Evolutionary conservation across 139 green algal species (phyloP).

Genomic region (Asterochloris sp.): DNA sequence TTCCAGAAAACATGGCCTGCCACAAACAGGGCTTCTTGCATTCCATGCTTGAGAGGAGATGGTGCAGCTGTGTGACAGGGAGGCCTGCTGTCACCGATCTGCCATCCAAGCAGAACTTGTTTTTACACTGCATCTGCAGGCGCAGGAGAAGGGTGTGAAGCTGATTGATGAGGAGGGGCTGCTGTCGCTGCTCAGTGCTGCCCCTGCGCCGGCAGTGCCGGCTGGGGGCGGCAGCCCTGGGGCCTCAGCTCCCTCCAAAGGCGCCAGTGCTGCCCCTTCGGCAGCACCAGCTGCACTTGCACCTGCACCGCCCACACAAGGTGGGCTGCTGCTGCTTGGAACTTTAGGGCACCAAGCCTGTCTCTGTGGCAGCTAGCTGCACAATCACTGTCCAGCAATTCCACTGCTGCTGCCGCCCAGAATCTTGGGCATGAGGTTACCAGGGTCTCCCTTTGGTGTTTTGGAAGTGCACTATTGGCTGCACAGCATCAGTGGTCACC

Average conservation of each 20-base stretch:
- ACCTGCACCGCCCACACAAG: too few relatives aligned
- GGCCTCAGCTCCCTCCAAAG: not conserved
- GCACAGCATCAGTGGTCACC: too few relatives aligned
- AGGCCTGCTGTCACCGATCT: not conserved
- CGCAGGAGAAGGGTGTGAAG: constrained; percentile 56
- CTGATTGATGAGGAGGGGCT: constrained; percentile 87
- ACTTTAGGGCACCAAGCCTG: not conserved
- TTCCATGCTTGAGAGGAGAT: too few relatives aligned
- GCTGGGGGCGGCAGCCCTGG: not conserved
- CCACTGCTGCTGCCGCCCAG: too few relatives aligned
- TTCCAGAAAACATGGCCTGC: too few relatives aligned
- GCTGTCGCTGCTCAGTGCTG: constrained; percentile 66
- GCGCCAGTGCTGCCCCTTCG: not conserved
- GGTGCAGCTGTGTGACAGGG: not conserved
- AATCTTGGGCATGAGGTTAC: too few relatives aligned
- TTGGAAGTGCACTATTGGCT: too few relatives aligned
- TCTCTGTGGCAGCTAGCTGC: not conserved
- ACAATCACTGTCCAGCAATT: too few relatives aligned
- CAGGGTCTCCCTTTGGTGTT: too few relatives aligned
- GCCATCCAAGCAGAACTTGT: not conserved
- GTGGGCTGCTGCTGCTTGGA: too few relatives aligned
- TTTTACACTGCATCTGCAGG: constrained; percentile 8
- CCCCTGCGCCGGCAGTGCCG: constrained; percentile 15
- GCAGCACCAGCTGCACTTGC: not conserved
- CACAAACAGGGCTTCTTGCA: too few relatives aligned